Evolutionary conservation across 495 filamentous ascomycete genomes (phyloP).

Genomic region (Aspergillus carlsbadensis): DNA sequence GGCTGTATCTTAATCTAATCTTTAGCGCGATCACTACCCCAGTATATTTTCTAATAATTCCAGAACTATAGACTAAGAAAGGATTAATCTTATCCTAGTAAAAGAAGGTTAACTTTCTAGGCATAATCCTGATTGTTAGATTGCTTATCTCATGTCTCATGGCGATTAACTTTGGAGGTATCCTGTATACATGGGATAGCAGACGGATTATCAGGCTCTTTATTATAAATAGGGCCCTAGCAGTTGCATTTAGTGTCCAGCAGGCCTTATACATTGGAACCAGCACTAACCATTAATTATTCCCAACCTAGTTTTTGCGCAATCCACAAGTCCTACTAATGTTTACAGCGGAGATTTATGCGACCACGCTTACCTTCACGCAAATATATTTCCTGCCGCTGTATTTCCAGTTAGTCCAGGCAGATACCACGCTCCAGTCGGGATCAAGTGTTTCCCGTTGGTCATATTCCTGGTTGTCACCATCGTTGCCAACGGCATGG

Average conservation of each 20-base stretch:
- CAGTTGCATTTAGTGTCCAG: constrained; percentile 38
- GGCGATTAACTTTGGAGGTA: constrained; percentile 19
- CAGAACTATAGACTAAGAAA: too few species aligned
- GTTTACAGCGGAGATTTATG: constrained; percentile 15
- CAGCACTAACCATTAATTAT: constrained; percentile 36
- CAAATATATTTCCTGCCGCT: constrained; percentile 43
- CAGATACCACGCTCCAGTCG: constrained; percentile 44
- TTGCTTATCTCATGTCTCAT: constrained; percentile 7
- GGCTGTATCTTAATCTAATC: constrained; percentile 71
- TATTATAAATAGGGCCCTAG: constrained; percentile 43
- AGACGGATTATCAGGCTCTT: constrained; percentile 49
- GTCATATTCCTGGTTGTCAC: constrained; percentile 41
- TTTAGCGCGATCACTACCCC: constrained; percentile 53
- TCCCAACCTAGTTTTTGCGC: constrained; percentile 44
- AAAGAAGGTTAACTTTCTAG: too few species aligned
- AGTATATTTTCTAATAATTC: constrained; percentile 47
- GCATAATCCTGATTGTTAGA: too few species aligned
- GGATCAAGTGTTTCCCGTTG: constrained; percentile 51
- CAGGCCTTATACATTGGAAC: constrained; percentile 52
- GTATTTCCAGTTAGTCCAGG: constrained; percentile 54
- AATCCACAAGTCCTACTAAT: constrained; percentile 1
- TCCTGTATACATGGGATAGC: constrained; percentile 50
- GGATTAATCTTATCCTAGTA: too few species aligned
- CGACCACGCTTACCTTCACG: constrained; percentile 11
- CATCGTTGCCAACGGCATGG: constrained; percentile 45